phyloP scores from a whole-genome alignment of 148 eudicot genomes.

The Rhododendron griersonianum region DNA sequence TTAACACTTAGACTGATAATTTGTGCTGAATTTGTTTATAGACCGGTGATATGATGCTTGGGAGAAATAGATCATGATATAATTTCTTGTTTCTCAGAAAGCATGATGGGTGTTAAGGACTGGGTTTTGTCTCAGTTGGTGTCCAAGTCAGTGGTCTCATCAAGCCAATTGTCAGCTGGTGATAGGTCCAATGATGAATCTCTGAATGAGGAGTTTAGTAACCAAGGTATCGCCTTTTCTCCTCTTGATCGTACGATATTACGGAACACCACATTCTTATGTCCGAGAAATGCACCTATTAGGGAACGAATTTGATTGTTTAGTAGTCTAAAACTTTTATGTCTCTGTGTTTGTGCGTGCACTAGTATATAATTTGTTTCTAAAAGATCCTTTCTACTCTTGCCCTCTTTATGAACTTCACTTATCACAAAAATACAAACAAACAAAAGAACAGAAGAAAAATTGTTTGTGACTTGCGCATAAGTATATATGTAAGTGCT shows the following conservation, averaged over 20 bases:
- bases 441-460: neutral
- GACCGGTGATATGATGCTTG: neutral
- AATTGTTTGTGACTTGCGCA: neutral
- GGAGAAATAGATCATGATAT: neutral
- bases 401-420: neutral
- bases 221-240: slow-evolving; percentile 45
- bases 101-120: slow-evolving; percentile 90
- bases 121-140: slow-evolving; percentile 89
- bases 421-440: neutral
- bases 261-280: neutral
- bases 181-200: slow-evolving; percentile 41
- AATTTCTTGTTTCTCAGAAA: slow-evolving; percentile 30
- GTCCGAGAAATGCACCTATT: neutral
- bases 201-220: slow-evolving; percentile 32
- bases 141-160: slow-evolving; percentile 57
- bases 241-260: neutral
- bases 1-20: neutral
- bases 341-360: neutral
- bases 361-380: neutral
- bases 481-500: neutral
- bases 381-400: neutral
- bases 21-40: neutral
- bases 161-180: slow-evolving; percentile 60
- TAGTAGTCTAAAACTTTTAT: neutral
- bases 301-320: neutral